Base-by-base conservation (phyloP, 768 basidiomycete genomes). In the Obba rivulosa region DNA sequence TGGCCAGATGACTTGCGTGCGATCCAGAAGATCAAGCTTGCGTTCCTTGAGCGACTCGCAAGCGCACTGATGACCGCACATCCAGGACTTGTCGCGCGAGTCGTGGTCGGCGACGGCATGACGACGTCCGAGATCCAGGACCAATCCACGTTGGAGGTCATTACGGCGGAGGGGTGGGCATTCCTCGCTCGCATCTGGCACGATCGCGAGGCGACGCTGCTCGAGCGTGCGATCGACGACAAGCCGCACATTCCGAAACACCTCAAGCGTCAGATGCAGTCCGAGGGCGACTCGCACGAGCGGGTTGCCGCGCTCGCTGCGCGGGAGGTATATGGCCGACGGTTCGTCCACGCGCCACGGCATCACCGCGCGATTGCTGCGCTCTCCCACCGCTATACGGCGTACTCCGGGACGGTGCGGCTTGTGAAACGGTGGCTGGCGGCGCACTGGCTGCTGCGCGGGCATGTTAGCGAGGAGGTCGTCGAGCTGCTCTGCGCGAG, bases 1-100 rank as follows among this genome's bases (percentile, higher is more conserved):
- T 99, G 96, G 96, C 95, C 96, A 0, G 94, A 98, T 59, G 92
- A 98, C 55, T 75, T 98, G 3, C 76, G 73, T 16, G 92, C 93
- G 0, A 87, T 97, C 41, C 95, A 96, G 64, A 91, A 91, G 53
- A 85, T 92, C 66, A 98, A 98, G 64, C 71, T 95, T 1, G 95
- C 94, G 0, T 87, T 98, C 62, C 80, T 97, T 52, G 89, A 92
- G 60, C 79, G 81, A 35, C 73, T 97, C 7, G 91, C 86, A 1
- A 69, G 73, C 17, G 72, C 75, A 1, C 71, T 96, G 41, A 80
- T 81, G 77, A 62, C 66, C 9, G 59, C 71, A 1, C 67, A 76
- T 1, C 49, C 71, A 0, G 81, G 80, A 8, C 64, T 84, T 3
- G 74, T 62, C 16, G 85, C 83, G 0, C 57, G 60, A 4, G 80